phyloP scores from a whole-genome alignment of 805 yeast genomes.

The Candida mattraensis region DNA sequence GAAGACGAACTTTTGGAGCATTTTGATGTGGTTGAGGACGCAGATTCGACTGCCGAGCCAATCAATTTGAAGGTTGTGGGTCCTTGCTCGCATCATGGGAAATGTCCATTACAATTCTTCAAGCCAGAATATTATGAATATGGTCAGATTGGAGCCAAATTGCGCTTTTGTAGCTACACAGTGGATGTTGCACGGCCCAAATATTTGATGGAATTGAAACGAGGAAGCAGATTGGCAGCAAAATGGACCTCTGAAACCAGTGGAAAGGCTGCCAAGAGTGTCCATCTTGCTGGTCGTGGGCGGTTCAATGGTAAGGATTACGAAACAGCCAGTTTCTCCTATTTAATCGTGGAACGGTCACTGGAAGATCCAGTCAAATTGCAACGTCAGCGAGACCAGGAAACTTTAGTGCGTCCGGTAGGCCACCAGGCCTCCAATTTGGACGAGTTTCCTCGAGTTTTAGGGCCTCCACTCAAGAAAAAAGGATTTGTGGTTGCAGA shows the following conservation, averaged over 20 bases:
- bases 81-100: conserved; percentile 87
- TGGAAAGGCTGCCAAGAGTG: conserved; percentile 44
- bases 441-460: conserved; percentile 68
- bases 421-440: conserved; percentile 30
- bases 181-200: conserved; percentile 75
- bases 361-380: conserved; percentile 35
- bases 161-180: conserved; percentile 74
- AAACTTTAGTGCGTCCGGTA: conserved; percentile 17
- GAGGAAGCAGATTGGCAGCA: conserved; percentile 72
- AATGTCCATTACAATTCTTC: conserved; percentile 81
- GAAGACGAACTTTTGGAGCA: conserved; percentile 29
- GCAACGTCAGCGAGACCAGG: conserved; percentile 18
- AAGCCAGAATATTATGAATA: conserved; percentile 65
- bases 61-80: conserved; percentile 69
- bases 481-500: conserved; percentile 81
- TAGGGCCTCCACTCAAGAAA: conserved; percentile 69
- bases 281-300: conserved; percentile 76
- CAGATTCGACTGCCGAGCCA: conserved; percentile 17
- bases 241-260: conserved; percentile 64
- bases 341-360: conserved; percentile 68
- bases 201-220: conserved; percentile 78
- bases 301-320: conserved; percentile 68
- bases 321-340: conserved; percentile 73
- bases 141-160: conserved; percentile 52
- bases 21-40: conserved; percentile 23